Evolutionary conservation across 2,329 filamentous ascomycete species (phyloP).

Genomic region (Microsporum audouinii): DNA sequence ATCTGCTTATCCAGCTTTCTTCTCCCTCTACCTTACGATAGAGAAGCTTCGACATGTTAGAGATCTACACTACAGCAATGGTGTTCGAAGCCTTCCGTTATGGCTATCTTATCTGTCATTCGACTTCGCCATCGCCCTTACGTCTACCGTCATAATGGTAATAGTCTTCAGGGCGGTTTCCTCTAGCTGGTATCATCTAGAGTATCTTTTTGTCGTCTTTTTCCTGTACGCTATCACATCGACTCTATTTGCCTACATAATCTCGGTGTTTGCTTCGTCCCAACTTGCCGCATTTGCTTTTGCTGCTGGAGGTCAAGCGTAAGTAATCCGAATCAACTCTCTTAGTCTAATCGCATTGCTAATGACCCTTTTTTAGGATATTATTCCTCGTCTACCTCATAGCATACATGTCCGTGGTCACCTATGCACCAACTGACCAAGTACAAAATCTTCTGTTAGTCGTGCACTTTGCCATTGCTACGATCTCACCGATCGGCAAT

Average conservation of each 20-base stretch:
- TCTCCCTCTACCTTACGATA: slow-evolving; percentile 76
- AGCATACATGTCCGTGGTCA: slow-evolving; percentile 59
- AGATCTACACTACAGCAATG: slow-evolving; percentile 82
- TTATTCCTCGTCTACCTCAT: slow-evolving; percentile 62
- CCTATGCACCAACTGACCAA: slow-evolving; percentile 57
- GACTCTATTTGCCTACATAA: slow-evolving; percentile 63
- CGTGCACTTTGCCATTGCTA: slow-evolving; percentile 63
- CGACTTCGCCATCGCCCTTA: slow-evolving; percentile 63
- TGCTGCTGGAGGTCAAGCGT: slow-evolving; percentile 62
- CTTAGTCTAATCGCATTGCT: slow-evolving; percentile 3
- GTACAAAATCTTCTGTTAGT: slow-evolving; percentile 57
- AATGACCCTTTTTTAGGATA: slow-evolving; percentile 32
- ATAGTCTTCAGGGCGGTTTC: slow-evolving; percentile 55
- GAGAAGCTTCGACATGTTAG: slow-evolving; percentile 70
- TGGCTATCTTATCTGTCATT: slow-evolving; percentile 77
- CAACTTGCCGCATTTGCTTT: slow-evolving; percentile 79
- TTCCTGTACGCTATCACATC: slow-evolving; percentile 70
- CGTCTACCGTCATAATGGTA: slow-evolving; percentile 53
- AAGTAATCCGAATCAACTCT: slow-evolving; percentile 14
- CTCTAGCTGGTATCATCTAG: slow-evolving; percentile 62
- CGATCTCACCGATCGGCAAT: slow-evolving; percentile 65
- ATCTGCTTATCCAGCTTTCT: slow-evolving; percentile 71
- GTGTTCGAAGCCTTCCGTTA: slow-evolving; percentile 66
- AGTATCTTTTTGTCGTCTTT: slow-evolving; percentile 71
- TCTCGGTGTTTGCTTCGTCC: slow-evolving; percentile 67